These are phyloP conservation scores for Apostasia ramifera DNA, from an alignment of 106 monocot species.

Conservation along the genomic window DNA sequence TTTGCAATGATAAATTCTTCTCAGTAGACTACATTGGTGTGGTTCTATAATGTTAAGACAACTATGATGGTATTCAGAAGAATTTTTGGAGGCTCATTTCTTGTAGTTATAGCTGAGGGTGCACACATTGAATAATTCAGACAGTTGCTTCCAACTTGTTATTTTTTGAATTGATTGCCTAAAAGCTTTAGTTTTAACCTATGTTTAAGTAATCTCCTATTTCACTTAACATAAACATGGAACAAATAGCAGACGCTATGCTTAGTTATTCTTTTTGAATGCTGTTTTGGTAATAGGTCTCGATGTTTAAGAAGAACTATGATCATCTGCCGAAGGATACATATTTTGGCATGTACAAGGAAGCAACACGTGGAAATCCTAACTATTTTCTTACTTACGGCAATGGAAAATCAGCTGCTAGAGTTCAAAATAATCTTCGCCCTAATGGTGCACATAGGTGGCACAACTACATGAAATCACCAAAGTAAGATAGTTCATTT, in stretches of 20 bases:
- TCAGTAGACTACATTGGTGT: no score
- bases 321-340: conserved; percentile 94
- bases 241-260: neutral
- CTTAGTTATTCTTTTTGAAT: neutral
- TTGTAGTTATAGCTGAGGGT: neutral
- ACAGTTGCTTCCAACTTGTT: neutral
- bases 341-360: conserved; percentile 92
- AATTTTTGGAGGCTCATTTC: neutral
- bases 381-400: conserved; percentile 99
- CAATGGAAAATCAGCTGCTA: conserved; percentile 98
- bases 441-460: conserved; percentile 99
- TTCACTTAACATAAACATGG: neutral
- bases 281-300: conserved; percentile 45
- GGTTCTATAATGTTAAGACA: no score
- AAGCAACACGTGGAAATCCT: conserved; percentile 93
- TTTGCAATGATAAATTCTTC: no score
- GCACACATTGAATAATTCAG: neutral
- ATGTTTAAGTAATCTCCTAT: neutral
- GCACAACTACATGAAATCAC: conserved; percentile 94
- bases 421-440: conserved; percentile 87
- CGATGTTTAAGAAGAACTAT: conserved; percentile 98
- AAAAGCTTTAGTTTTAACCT: neutral
- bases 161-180: neutral
- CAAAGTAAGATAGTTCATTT: conserved; percentile 49
- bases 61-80: neutral